Conservation (phyloP, 768 basidiomycete genomes). For the Agaricus subrufescens region DNA sequence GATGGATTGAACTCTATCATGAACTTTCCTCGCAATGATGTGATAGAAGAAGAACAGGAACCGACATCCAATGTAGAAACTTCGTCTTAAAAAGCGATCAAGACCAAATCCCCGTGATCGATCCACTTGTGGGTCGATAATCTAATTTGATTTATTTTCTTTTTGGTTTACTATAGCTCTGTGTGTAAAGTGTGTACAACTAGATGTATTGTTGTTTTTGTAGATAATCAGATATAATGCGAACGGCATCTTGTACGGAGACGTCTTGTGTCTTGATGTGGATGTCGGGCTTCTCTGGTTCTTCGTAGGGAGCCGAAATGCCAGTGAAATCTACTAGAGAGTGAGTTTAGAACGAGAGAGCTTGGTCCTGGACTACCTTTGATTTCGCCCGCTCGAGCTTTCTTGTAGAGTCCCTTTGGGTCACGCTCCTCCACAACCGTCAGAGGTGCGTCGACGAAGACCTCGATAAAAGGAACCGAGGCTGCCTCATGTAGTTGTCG, state of each 20-base stretch:
- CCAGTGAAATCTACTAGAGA: constrained; percentile 87
- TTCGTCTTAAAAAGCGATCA: not conserved
- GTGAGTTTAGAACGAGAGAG: not conserved
- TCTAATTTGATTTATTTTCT: not conserved
- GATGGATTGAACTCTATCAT: constrained; percentile 65
- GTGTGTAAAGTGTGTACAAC: constrained; percentile 8
- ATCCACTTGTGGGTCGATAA: no score
- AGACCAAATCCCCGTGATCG: not conserved
- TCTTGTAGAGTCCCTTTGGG: constrained; percentile 97
- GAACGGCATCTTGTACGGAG: constrained; percentile 74
- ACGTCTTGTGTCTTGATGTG: constrained; percentile 86
- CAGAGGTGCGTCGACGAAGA: constrained; percentile 92
- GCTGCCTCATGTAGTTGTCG: constrained; percentile 75
- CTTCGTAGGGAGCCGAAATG: constrained; percentile 95
- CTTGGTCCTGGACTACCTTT: constrained; percentile 52
- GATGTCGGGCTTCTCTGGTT: constrained; percentile 80
- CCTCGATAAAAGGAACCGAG: constrained; percentile 83
- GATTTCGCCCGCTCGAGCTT: constrained; percentile 92
- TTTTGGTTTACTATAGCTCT: constrained; percentile 1
- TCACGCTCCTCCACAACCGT: constrained; percentile 86
- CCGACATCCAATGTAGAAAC: constrained; percentile 13
- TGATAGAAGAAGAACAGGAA: constrained; percentile 65
- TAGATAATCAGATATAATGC: constrained; percentile 78
- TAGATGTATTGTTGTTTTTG: constrained; percentile 54
- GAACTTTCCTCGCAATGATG: constrained; percentile 43